Conservation (phyloP, 1,284 basidiomycete genomes). For the Trichosporon faecale region DNA sequence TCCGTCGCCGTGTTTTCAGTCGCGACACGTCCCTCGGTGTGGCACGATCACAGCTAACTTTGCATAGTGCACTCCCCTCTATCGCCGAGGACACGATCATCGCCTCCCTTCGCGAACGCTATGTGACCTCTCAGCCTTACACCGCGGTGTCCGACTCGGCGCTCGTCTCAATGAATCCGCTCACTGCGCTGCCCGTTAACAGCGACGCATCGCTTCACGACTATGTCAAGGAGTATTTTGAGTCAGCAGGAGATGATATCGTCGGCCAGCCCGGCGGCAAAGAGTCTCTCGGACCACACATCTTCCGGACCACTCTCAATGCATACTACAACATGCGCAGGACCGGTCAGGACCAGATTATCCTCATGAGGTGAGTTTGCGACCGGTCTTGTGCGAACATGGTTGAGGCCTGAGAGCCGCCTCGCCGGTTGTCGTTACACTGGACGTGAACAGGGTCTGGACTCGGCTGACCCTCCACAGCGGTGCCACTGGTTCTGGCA, state of each 20-base stretch:
- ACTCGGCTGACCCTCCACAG: slow-evolving; percentile 52
- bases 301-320: slow-evolving; percentile 84
- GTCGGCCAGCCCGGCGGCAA: slow-evolving; percentile 31
- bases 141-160: slow-evolving; percentile 67
- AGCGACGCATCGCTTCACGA: slow-evolving; percentile 76
- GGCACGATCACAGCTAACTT: slow-evolving; percentile 4
- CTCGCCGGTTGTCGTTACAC: not conserved
- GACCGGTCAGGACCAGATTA: slow-evolving; percentile 87
- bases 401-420: not conserved
- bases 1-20: not conserved
- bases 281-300: slow-evolving; percentile 64
- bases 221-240: slow-evolving; percentile 71
- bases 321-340: slow-evolving; percentile 95
- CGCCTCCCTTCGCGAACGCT: slow-evolving; percentile 77
- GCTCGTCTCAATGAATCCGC: slow-evolving; percentile 80
- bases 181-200: slow-evolving; percentile 76
- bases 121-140: slow-evolving; percentile 78
- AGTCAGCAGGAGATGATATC: slow-evolving; percentile 56
- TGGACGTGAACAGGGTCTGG: slow-evolving; percentile 12
- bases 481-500: slow-evolving; percentile 89
- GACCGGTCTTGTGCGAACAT: not conserved
- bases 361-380: slow-evolving; percentile 69
- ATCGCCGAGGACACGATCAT: slow-evolving; percentile 51
- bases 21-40: not conserved
- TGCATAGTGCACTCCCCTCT: slow-evolving; percentile 36